These are phyloP conservation scores for Friedmanniomyces endolithicus DNA, from an alignment of 495 filamentous ascomycete genomes.

Conservation along the genomic window DNA sequence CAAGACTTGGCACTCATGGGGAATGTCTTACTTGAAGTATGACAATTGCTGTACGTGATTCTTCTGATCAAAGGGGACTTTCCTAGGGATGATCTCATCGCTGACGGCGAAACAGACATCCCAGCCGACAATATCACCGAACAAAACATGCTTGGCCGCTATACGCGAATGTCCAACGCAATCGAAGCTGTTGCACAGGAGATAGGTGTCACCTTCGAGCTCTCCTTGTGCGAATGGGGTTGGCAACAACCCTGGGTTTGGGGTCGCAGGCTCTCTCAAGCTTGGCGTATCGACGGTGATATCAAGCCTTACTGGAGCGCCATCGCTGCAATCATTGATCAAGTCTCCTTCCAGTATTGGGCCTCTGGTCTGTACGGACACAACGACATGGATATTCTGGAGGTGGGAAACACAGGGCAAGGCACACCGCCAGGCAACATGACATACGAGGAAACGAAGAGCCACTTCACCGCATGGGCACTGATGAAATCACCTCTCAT, in stretches of 20 bases:
- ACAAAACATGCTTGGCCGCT: conserved; percentile 14
- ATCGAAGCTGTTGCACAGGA: conserved; percentile 7
- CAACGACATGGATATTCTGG: conserved; percentile 18
- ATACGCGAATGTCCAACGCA: conserved; percentile 17
- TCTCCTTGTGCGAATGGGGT: conserved; percentile 22
- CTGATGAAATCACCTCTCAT: conserved; percentile 19
- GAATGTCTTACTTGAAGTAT: conserved; percentile 20
- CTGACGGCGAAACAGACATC: no score
- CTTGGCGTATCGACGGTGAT: conserved; percentile 22
- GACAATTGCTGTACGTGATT: conserved; percentile 18
- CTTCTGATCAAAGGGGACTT: not conserved
- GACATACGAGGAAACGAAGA: conserved; percentile 17
- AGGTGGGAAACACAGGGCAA: conserved; percentile 18
- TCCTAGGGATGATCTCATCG: no score
- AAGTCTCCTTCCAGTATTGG: conserved; percentile 12
- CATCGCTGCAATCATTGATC: conserved; percentile 16
- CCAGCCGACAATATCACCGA: conserved; percentile 18
- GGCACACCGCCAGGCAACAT: conserved; percentile 18
- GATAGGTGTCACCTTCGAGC: conserved; percentile 7
- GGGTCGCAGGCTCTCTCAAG: conserved; percentile 14
- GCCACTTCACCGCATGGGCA: conserved; percentile 20
- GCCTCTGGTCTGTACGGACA: conserved; percentile 13
- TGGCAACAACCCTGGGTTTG: conserved; percentile 16
- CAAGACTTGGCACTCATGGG: conserved; percentile 16
- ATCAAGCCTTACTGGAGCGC: conserved; percentile 16